These are phyloP conservation scores for Hirschioporus abietinus DNA, from an alignment of 768 basidiomycete genomes.

Conservation along the genomic window DNA sequence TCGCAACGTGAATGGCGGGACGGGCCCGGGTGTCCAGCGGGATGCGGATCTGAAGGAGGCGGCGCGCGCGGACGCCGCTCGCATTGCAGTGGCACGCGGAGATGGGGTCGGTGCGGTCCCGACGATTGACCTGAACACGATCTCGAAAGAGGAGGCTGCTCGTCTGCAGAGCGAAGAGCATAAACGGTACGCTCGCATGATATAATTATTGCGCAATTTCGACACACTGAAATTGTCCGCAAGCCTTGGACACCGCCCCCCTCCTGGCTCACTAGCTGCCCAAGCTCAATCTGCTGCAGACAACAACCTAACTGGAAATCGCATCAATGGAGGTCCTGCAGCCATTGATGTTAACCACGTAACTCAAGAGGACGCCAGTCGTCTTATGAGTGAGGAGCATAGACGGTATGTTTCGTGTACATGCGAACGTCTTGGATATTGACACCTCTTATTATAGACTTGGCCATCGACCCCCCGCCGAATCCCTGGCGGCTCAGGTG, in stretches of 20 bases:
- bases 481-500: constrained; percentile 22
- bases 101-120: not conserved
- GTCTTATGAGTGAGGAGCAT: not conserved
- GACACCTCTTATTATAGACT: constrained; percentile 5
- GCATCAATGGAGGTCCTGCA: not conserved
- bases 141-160: constrained; percentile 18
- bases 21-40: not conserved
- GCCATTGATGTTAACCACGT: not conserved
- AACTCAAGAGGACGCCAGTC: not conserved
- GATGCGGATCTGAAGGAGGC: constrained; percentile 12
- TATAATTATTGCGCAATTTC: not conserved
- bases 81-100: constrained; percentile 14
- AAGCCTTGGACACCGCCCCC: constrained; percentile 15
- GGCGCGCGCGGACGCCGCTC: constrained; percentile 20
- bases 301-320: not conserved
- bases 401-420: not conserved
- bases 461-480: constrained; percentile 21
- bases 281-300: constrained; percentile 10
- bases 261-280: constrained; percentile 18
- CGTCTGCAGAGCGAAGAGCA: constrained; percentile 22
- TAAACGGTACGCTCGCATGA: constrained; percentile 9
- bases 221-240: not conserved
- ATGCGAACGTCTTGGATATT: not conserved
- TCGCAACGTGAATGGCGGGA: constrained; percentile 21
- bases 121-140: constrained; percentile 15